phyloP scores from a whole-genome alignment of 768 basidiomycete species.

The Hydnomerulius pinastri region DNA sequence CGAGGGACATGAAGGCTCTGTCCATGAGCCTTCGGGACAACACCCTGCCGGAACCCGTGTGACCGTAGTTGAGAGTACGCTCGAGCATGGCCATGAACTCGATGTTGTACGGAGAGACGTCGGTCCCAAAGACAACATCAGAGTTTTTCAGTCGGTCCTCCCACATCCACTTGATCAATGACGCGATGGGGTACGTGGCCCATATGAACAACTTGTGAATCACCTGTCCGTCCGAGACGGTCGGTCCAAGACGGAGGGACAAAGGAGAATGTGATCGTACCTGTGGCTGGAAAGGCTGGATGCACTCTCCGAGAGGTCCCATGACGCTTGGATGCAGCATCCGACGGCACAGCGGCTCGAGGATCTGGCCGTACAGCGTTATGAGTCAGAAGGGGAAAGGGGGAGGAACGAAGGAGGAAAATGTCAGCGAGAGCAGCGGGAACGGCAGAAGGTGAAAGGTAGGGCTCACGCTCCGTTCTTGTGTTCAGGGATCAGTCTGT shows the following conservation, averaged over 20 bases:
- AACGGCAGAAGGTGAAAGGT: not conserved
- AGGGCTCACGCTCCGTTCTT: not conserved
- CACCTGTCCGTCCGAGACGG: not conserved
- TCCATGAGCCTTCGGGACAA: not conserved
- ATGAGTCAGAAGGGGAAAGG: no score
- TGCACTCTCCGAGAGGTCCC: not conserved
- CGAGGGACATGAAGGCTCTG: not conserved
- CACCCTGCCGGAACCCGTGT: not conserved
- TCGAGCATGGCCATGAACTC: conserved; percentile 13
- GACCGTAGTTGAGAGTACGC: conserved; percentile 3
- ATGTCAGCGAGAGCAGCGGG: not conserved
- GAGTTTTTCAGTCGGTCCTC: not conserved
- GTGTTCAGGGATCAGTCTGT: no score
- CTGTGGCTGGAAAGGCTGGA: not conserved
- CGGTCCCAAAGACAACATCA: not conserved
- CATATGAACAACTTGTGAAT: conserved; percentile 7
- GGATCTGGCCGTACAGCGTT: not conserved
- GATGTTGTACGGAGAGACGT: not conserved
- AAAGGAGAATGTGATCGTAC: not conserved
- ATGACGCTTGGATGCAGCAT: not conserved
- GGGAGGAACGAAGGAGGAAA: no score
- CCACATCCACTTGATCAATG: not conserved
- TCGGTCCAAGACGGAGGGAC: not conserved
- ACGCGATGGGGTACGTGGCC: conserved; percentile 1
- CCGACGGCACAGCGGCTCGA: not conserved